Evolutionary conservation across 2,329 filamentous ascomycete genomes (phyloP).

Genomic region (Cladobotryum mycophilum): DNA sequence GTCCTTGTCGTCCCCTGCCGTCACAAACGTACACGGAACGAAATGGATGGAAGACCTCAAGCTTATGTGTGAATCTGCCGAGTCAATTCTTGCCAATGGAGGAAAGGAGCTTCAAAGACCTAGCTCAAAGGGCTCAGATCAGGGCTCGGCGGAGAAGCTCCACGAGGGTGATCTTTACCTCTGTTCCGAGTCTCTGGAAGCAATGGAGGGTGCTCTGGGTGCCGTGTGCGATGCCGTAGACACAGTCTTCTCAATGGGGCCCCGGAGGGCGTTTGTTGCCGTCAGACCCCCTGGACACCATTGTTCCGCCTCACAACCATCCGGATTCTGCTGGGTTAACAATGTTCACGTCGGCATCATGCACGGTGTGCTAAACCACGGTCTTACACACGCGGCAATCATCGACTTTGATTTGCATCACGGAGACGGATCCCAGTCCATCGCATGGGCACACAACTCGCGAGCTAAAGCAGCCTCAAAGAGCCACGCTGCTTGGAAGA

Average conservation of each 20-base stretch:
- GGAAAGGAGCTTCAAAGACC: slow-evolving; percentile 73
- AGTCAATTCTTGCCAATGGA: slow-evolving; percentile 67
- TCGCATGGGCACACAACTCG: slow-evolving; percentile 84
- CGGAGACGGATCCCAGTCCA: slow-evolving; percentile 90
- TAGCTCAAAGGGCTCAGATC: slow-evolving; percentile 46
- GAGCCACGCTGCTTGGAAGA: slow-evolving; percentile 71
- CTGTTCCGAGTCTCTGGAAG: slow-evolving; percentile 75
- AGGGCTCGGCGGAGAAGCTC: slow-evolving; percentile 50
- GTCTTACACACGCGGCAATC: slow-evolving; percentile 87
- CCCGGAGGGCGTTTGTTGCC: slow-evolving; percentile 79
- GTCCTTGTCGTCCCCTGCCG: slow-evolving; percentile 64
- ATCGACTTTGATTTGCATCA: slow-evolving; percentile 90
- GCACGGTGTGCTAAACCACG: slow-evolving; percentile 76
- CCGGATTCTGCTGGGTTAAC: slow-evolving; percentile 97
- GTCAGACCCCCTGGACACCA: slow-evolving; percentile 93
- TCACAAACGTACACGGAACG: slow-evolving; percentile 83
- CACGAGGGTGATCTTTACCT: slow-evolving; percentile 91
- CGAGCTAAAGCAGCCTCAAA: slow-evolving; percentile 57
- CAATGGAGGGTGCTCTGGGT: slow-evolving; percentile 85
- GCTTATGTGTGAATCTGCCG: slow-evolving; percentile 75
- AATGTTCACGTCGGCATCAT: slow-evolving; percentile 97
- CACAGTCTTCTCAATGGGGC: slow-evolving; percentile 62
- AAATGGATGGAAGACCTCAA: slow-evolving; percentile 93
- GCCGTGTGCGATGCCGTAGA: slow-evolving; percentile 93
- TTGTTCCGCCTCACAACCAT: slow-evolving; percentile 82